Evolutionary conservation across 768 basidiomycete genomes (phyloP), one percentile per base, ranked within the genome.

Genomic region (Phylloporus sp.): DNA sequence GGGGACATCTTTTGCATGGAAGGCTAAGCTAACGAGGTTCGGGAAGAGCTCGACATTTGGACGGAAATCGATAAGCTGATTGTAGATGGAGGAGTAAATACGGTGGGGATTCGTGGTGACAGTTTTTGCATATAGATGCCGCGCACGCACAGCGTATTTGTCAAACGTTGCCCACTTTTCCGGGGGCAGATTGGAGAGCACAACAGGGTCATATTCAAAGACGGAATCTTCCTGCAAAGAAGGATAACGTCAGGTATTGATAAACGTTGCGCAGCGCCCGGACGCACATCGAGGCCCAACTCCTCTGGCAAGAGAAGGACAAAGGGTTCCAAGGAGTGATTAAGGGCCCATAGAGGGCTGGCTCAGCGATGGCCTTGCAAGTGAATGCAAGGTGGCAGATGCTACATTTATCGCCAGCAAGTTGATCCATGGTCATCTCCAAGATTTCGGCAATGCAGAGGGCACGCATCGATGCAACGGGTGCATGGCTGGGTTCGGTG

Each of bases 51-150:
- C 59, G 3, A 62, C 45, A 29, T 63, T 56, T 45, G 60, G 63
- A 27, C 63, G 62, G 20, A 63, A 52, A 23, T 31, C 18, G 31
- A 42, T 36, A 27, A 65, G 60, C 18, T 63, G 62, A 3, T 53
- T 62, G 49, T 65, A 65, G 11, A 63, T 63, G 45, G 60, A 62
- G 35, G 62, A 65, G 36, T 63, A 53, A 16, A 63, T 36, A 35
- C 60, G 63, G 27, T 57, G 60, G 8, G 63, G 62, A 28, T 40
- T 57, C 62, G 54, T 65, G 29, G 63, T 63, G 1, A 63, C 62
- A 4, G 63, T 65, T 45, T 57, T 65, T n/a, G 36, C 60, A 44
- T 63, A 63, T 36, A 65, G 39, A 50, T 49, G 54, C 10, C 63
- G 52, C 31, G 57, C 53, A 1, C 62, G 60, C 23, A 26, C 51